Evolutionary conservation across 345 rosid species (phyloP), one percentile per base, ranked within the genome.

Genomic region (Dipteronia sinensis): DNA sequence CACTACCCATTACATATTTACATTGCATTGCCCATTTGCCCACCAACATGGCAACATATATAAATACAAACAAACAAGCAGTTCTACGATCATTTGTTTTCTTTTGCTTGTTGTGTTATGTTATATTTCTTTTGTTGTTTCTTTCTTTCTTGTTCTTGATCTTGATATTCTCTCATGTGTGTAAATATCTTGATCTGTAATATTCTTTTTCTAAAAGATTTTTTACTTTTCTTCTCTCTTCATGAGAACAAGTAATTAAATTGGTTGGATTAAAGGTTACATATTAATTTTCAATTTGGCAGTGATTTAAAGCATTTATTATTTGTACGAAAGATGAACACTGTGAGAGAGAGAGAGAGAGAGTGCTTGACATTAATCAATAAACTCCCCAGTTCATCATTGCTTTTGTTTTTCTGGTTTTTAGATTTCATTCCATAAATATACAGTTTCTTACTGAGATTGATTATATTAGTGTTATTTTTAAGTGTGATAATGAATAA

Each of bases 21-120:
- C 23, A 58, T 8, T 58, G 10, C 46, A 42, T 42, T 42, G 46
- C 0, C 34, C 34, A 34, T 34, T 34, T 34, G 62, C 23, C 25
- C 71, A 65, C 49, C 59, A 70, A n/a, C n/a, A n/a, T n/a, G n/a
- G n/a, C n/a, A n/a, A n/a, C 74, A 31, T 65, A 73, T 31, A 6
- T 58, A 67, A 42, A 42, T 46, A 46, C 15, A 15, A 46, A 46
- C 49, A 10, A 46, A 46, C 49, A 10, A 46, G 38, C 38, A 34
- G 38, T 34, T 34, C 38, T 34, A 46, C 59, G 44, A 17, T 63
- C 46, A 1, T 78, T 76, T 81, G 81, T 73, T 73, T 81, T 65
- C 67, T 78, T 78, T 78, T 74, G 70, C 78, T 63, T 71, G 46
- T 53, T 23, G 53, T 64, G 27, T 63, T 47, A 8, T 27, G 20